phyloP scores from a whole-genome alignment of 164 flowering plant species.

The Cinnamomum chago region DNA sequence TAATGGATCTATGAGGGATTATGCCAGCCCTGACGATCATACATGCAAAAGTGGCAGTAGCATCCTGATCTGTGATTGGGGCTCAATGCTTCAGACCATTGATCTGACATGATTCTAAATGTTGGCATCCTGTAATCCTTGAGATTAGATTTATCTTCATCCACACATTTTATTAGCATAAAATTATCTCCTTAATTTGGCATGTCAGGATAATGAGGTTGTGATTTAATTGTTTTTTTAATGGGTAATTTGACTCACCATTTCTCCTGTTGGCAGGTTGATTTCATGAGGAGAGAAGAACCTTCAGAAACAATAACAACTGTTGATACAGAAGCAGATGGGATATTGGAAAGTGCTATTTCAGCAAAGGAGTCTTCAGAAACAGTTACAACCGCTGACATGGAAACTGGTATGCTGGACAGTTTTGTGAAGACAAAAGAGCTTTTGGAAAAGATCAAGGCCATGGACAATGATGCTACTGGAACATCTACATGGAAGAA shows the following conservation, averaged over 20 bases:
- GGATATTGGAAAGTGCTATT: not conserved
- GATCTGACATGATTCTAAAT: no score
- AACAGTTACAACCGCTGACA: not conserved
- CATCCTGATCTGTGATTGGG: no score
- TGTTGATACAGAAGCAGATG: not conserved
- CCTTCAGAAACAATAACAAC: not conserved
- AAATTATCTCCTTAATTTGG: not conserved
- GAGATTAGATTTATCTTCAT: not conserved
- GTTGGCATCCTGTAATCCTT: no score
- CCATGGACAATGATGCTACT: slow-evolving; percentile 22
- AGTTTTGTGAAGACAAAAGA: slow-evolving; percentile 15
- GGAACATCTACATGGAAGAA: slow-evolving; percentile 28
- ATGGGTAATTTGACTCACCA: not conserved
- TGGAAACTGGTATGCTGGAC: not conserved
- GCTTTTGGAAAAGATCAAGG: slow-evolving; percentile 9
- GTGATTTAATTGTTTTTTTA: not conserved
- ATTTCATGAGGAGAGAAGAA: not conserved
- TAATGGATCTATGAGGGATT: no score
- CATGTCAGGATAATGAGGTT: not conserved
- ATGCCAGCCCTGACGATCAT: no score
- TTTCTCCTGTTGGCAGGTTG: slow-evolving; percentile 1
- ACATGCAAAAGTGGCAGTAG: no score
- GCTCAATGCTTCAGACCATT: no score
- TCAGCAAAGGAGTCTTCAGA: not conserved
- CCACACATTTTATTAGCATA: not conserved